Conservation (phyloP, 192 early-diverging fungal genomes). For the Umbelopsis vinacea region DNA sequence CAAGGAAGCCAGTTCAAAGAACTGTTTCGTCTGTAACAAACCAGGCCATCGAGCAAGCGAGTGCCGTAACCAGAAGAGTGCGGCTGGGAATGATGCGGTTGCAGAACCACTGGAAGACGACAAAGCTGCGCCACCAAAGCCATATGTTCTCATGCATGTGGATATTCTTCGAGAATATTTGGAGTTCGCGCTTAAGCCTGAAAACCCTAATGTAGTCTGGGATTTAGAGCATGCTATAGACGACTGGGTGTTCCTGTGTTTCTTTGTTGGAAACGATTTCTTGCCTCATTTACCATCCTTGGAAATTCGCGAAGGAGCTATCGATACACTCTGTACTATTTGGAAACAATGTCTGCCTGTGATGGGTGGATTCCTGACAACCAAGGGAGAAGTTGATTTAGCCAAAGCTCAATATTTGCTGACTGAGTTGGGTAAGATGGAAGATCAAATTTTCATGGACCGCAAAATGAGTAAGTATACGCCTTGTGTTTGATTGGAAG, state of each 20-base stretch:
- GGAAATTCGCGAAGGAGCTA: slow-evolving; percentile 94
- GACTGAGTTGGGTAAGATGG: slow-evolving; percentile 80
- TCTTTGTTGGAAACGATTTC: slow-evolving; percentile 99
- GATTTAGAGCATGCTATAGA: slow-evolving; percentile 93
- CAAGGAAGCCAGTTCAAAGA: slow-evolving; percentile 69
- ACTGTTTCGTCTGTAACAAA: slow-evolving; percentile 67
- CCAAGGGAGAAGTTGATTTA: slow-evolving; percentile 78
- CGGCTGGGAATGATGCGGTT: not conserved
- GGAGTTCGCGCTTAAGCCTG: slow-evolving; percentile 76
- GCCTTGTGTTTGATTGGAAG: not conserved
- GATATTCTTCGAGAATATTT: slow-evolving; percentile 91
- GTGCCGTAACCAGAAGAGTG: slow-evolving; percentile 50
- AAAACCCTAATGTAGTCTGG: slow-evolving; percentile 73
- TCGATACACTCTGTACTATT: slow-evolving; percentile 84
- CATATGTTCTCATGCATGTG: slow-evolving; percentile 85
- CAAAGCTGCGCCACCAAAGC: slow-evolving; percentile 61
- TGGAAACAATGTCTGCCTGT: slow-evolving; percentile 85
- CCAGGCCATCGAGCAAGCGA: slow-evolving; percentile 67
- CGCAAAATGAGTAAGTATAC: slow-evolving; percentile 59
- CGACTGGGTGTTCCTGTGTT: slow-evolving; percentile 96
- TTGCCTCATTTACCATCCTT: slow-evolving; percentile 93
- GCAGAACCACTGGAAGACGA: slow-evolving; percentile 31
- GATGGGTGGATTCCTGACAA: slow-evolving; percentile 85
- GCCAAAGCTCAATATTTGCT: slow-evolving; percentile 80
- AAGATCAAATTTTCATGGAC: slow-evolving; percentile 77